Conservation (phyloP, 2,329 filamentous ascomycete species). For the Colletotrichum sp. region DNA sequence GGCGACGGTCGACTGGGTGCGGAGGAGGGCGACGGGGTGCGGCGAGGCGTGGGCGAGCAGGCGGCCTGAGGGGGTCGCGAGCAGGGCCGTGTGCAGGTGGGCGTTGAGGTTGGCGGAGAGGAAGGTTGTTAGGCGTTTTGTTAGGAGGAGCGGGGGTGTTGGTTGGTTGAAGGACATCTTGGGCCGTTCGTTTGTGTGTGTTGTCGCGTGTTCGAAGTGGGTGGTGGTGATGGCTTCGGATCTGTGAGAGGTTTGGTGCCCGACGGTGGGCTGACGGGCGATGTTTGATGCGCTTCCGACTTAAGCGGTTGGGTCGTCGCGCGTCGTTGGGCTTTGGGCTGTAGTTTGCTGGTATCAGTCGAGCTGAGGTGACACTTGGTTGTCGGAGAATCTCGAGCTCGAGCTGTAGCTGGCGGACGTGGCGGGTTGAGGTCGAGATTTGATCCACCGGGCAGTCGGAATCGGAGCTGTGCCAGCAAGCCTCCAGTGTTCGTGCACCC, state of each 20-base stretch:
- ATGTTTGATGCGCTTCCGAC: neutral
- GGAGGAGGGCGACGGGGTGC: slow-evolving; percentile 58
- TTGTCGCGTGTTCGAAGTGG: neutral
- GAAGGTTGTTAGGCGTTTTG: slow-evolving; percentile 68
- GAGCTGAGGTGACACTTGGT: neutral
- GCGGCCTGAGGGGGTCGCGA: slow-evolving; percentile 65
- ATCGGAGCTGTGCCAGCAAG: neutral
- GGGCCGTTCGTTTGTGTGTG: neutral
- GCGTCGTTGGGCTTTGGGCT: neutral
- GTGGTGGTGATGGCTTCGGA: neutral
- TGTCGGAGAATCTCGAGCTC: neutral
- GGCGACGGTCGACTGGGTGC: slow-evolving; percentile 68
- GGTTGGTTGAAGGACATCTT: slow-evolving; percentile 42
- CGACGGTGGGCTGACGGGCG: neutral
- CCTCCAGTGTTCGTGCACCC: neutral
- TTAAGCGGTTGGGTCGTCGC: fast-evolving
- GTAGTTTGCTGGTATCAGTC: neutral
- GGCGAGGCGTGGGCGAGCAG: slow-evolving; percentile 65
- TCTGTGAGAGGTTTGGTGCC: neutral
- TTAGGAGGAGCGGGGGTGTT: slow-evolving; percentile 66
- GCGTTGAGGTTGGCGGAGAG: slow-evolving; percentile 63
- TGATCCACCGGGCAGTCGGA: neutral
- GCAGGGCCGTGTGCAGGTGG: slow-evolving; percentile 62
- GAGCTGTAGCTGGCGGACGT: neutral
- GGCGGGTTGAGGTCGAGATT: neutral